These are phyloP conservation scores for Vitis amurensis DNA, from an alignment of 164 flowering plant genomes.

Conservation along the genomic window DNA sequence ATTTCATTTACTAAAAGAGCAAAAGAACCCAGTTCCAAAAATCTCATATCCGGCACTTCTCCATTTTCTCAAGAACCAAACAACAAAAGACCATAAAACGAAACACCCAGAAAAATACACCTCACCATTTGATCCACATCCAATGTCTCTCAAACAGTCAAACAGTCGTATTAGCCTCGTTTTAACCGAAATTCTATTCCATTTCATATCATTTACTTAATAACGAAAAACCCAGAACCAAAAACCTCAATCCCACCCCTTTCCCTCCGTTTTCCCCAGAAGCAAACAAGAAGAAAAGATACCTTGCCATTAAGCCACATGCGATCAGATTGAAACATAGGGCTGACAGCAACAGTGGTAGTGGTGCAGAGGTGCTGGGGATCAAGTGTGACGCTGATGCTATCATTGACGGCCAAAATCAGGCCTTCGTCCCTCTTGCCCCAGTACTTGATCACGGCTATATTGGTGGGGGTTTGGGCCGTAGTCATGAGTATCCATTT, in stretches of 20 bases:
- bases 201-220: not conserved
- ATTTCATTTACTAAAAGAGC: too few relatives aligned
- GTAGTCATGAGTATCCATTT: constrained; percentile 80
- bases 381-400: constrained; percentile 94
- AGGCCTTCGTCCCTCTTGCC: constrained; percentile 91
- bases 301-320: constrained; percentile 99
- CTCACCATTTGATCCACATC: too few relatives aligned
- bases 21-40: too few relatives aligned
- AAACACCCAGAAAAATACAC: too few relatives aligned
- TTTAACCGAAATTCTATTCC: not conserved
- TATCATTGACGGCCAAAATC: constrained; percentile 87
- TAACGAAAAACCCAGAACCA: not conserved
- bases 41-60: too few relatives aligned
- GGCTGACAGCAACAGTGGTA: constrained; percentile 93
- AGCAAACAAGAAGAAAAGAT: not conserved
- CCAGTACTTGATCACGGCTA: constrained; percentile 98
- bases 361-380: constrained; percentile 93
- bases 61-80: too few relatives aligned
- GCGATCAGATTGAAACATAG: constrained; percentile 67
- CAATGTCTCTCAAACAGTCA: too few relatives aligned
- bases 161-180: too few relatives aligned
- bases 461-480: constrained; percentile 91
- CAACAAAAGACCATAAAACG: too few relatives aligned
- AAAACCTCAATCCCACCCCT: not conserved
- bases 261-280: not conserved